A percentile compares a stretch with the other conserved stretches of the same genome.
These are phyloP conservation scores for Sphagnum fallax DNA, from an alignment of 228 moss, liverwort and hornwort species.

Conservation along the genomic window DNA sequence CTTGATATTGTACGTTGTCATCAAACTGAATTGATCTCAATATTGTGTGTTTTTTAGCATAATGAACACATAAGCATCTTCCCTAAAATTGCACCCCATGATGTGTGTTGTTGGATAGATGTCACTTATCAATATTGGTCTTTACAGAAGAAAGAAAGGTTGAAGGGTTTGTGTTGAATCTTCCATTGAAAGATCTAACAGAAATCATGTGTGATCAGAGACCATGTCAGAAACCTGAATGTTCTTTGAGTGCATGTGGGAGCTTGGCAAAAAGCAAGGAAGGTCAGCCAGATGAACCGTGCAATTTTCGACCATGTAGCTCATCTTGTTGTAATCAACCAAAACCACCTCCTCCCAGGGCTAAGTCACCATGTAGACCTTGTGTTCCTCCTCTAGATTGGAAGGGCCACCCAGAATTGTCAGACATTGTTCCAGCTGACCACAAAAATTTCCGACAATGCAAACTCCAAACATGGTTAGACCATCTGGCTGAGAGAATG, in stretches of 20 bases:
- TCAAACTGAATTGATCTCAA: no score
- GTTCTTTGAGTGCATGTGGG: conserved; percentile 26
- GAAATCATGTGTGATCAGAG: conserved; percentile 41
- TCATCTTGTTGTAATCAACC: conserved; percentile 25
- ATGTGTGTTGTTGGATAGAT: no score
- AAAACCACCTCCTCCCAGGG: conserved; percentile 4
- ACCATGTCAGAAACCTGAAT: conserved; percentile 29
- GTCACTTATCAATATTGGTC: no score
- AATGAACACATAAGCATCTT: no score
- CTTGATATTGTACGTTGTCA: no score
- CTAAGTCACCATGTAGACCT: neutral
- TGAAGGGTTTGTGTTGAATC: no score
- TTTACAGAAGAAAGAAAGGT: no score
- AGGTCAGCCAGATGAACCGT: conserved; percentile 22
- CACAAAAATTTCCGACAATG: conserved; percentile 36
- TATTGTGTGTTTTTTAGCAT: no score
- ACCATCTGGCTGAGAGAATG: conserved; percentile 34
- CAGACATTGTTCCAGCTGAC: conserved; percentile 27
- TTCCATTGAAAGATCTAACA: neutral
- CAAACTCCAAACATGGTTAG: conserved; percentile 48
- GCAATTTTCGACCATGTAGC: conserved; percentile 38
- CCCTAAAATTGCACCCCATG: no score
- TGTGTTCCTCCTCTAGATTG: conserved; percentile 20
- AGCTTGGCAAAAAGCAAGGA: conserved; percentile 28
- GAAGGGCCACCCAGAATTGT: conserved; percentile 18